Percentiles rank a stretch among this genome's conserved stretches.
Conservation (phyloP, 345 rosid genomes). For the Sapria himalayana region DNA sequence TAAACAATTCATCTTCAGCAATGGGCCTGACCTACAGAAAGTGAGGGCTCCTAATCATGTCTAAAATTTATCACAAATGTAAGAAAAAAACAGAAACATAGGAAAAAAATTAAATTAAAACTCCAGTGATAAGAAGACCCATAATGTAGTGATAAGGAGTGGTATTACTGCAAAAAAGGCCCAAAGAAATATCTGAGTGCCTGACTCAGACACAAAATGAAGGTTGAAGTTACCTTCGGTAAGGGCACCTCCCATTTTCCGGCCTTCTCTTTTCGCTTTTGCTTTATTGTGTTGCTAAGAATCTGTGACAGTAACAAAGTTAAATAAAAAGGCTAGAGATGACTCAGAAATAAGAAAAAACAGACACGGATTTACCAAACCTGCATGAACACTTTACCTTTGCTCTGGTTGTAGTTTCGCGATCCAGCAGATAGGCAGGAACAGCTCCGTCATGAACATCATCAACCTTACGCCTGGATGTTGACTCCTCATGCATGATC, state of each 20-base stretch:
- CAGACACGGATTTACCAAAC: too few species aligned
- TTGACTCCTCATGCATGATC: slow-evolving; percentile 87
- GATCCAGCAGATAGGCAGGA: slow-evolving; percentile 90
- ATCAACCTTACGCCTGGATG: slow-evolving; percentile 64
- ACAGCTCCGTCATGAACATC: slow-evolving; percentile 83
- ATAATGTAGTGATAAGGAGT: too few species aligned
- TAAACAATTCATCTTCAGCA: slow-evolving; percentile 97
- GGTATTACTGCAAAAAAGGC: too few species aligned
- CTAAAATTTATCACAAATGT: not conserved
- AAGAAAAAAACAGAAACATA: not conserved
- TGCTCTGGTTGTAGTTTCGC: slow-evolving; percentile 65
- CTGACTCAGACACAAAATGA: too few species aligned
- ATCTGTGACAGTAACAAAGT: slow-evolving; percentile 19
- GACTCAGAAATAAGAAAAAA: too few species aligned
- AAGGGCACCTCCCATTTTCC: slow-evolving; percentile 98
- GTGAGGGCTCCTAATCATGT: slow-evolving; percentile 3
- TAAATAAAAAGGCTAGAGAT: too few species aligned
- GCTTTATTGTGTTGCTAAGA: slow-evolving; percentile 84
- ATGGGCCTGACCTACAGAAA: slow-evolving; percentile 74
- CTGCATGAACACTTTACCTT: slow-evolving; percentile 22
- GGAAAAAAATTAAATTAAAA: not conserved
- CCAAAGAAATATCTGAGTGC: too few species aligned
- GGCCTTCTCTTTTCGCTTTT: slow-evolving; percentile 91
- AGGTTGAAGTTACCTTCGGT: slow-evolving; percentile 53
- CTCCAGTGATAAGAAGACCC: not conserved